phyloP scores from a whole-genome alignment of 78 protist genomes.

The Dictyostelium firmibasis region DNA sequence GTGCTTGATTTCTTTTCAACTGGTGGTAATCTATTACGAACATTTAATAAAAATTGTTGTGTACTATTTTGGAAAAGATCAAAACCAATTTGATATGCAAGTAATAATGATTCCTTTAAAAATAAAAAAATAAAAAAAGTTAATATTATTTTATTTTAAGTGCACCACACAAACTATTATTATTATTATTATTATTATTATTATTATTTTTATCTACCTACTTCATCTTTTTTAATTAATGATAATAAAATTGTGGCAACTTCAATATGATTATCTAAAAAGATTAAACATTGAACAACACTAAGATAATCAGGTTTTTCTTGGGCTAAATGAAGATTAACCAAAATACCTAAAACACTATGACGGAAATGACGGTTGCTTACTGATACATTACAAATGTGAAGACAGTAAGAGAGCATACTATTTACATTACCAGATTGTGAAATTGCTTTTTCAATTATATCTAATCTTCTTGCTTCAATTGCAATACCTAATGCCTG shows the following conservation, averaged over 20 bases:
- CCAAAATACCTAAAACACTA: constrained; percentile 46
- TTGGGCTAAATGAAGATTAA: constrained; percentile 35
- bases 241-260: constrained; percentile 38
- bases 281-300: constrained; percentile 60
- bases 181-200: neutral
- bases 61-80: constrained; percentile 94
- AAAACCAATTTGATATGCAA: constrained; percentile 95
- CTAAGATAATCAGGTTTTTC: constrained; percentile 64
- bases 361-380: constrained; percentile 64
- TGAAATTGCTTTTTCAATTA: constrained; percentile 85
- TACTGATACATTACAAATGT: constrained; percentile 23
- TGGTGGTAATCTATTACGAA: constrained; percentile 59
- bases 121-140: constrained; percentile 5
- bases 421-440: constrained; percentile 31
- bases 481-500: constrained; percentile 94
- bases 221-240: constrained; percentile 66
- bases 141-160: neutral
- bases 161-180: neutral
- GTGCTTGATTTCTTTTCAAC: neutral
- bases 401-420: constrained; percentile 80
- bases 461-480: constrained; percentile 95
- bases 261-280: constrained; percentile 56
- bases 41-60: constrained; percentile 87
- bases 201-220: constrained; percentile 2
- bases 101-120: constrained; percentile 71